Conservation (phyloP, 1,284 basidiomycete genomes). For the Pseudomicrostroma phylloplanum region DNA sequence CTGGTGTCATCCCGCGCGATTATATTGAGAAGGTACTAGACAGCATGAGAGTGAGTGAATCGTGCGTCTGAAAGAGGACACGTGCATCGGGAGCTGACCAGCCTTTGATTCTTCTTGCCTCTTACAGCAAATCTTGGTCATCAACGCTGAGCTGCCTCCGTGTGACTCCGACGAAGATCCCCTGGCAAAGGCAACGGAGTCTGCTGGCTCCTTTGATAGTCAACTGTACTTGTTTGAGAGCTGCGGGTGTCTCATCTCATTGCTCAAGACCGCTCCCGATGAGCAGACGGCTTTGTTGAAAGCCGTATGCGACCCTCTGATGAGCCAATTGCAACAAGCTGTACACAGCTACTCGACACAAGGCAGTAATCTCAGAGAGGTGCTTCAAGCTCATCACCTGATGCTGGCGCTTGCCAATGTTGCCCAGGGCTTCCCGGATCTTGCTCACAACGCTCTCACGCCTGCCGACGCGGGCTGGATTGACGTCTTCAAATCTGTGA, state of each 20-base stretch:
- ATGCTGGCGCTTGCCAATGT: conserved; percentile 92
- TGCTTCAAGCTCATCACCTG: conserved; percentile 86
- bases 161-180: conserved; percentile 59
- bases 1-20: conserved; percentile 60
- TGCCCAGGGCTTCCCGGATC: conserved; percentile 84
- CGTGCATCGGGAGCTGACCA: background rate
- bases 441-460: conserved; percentile 63
- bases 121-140: conserved; percentile 54
- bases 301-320: conserved; percentile 73
- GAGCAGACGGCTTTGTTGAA: conserved; percentile 62
- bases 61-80: background rate
- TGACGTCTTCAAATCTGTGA: conserved; percentile 74
- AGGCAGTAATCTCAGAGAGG: conserved; percentile 61
- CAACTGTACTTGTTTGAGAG: conserved; percentile 95
- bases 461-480: conserved; percentile 56
- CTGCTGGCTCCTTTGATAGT: conserved; percentile 71
- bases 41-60: conserved; percentile 17
- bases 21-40: conserved; percentile 57
- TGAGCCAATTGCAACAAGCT: conserved; percentile 67
- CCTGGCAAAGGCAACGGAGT: conserved; percentile 71
- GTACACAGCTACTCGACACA: conserved; percentile 56
- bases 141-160: conserved; percentile 55
- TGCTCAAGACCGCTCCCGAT: conserved; percentile 63
- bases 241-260: conserved; percentile 73
- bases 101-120: background rate